Evolutionary conservation across 495 filamentous ascomycete genomes (phyloP).

Genomic region (Aspergillus affinis): DNA sequence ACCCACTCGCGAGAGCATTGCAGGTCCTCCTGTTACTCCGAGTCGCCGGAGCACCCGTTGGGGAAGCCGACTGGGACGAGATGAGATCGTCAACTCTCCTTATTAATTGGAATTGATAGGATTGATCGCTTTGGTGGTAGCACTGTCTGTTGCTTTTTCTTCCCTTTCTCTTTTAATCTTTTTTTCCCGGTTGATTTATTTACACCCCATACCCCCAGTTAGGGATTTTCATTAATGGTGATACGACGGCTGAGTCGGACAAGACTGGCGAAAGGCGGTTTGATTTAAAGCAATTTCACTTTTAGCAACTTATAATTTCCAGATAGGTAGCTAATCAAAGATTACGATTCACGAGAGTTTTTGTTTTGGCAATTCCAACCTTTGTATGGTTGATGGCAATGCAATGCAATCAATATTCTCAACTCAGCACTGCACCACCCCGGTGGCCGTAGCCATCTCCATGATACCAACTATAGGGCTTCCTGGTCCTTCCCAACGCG

Average conservation of each 20-base stretch:
- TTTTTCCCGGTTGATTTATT: constrained; percentile 9
- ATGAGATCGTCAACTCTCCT: constrained; percentile 83
- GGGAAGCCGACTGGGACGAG: constrained; percentile 60
- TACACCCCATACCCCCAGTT: neutral
- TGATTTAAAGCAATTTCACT: neutral
- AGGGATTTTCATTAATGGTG: neutral
- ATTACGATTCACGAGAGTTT: constrained; percentile 14
- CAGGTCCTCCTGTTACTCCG: constrained; percentile 60
- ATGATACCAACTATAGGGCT: neutral
- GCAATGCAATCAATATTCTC: neutral
- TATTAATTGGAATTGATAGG: constrained; percentile 49
- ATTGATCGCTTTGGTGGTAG: constrained; percentile 14
- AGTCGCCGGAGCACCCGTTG: constrained; percentile 46
- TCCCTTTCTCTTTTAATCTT: constrained; percentile 24
- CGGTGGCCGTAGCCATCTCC: neutral
- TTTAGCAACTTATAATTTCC: neutral
- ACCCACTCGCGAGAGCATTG: constrained; percentile 91
- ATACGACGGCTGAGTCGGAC: constrained; percentile 7
- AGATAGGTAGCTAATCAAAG: constrained; percentile 18
- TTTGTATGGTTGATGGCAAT: neutral
- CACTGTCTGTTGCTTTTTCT: constrained; percentile 29
- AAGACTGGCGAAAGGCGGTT: constrained; percentile 3
- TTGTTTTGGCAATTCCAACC: neutral
- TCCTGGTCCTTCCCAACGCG: neutral
- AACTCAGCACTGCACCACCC: neutral